Evolutionary conservation across 2,329 filamentous ascomycete species (phyloP).

Genomic region (Alternaria sp.): DNA sequence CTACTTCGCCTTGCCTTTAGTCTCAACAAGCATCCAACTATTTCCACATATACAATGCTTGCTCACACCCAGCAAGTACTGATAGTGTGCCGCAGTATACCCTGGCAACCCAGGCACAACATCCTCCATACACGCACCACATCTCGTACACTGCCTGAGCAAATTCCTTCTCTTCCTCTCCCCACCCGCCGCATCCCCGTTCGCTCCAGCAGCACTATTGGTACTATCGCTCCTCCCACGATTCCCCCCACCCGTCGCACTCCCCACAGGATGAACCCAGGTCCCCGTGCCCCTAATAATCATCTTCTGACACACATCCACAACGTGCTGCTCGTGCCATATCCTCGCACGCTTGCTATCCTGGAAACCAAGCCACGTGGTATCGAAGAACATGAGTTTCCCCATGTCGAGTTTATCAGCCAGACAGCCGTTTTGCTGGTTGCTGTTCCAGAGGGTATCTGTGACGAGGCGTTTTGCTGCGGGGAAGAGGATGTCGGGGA

Average conservation of each 20-base stretch:
- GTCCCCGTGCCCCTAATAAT: constrained; percentile 46
- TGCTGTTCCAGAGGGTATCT: constrained; percentile 48
- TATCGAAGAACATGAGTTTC: constrained; percentile 77
- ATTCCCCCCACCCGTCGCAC: constrained; percentile 14
- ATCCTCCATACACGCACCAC: constrained; percentile 59
- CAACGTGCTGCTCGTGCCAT: constrained; percentile 69
- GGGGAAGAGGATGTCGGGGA: constrained; percentile 61
- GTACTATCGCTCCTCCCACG: constrained; percentile 34
- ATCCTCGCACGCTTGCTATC: constrained; percentile 66
- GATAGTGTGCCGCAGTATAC: constrained; percentile 41
- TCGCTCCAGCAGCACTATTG: constrained; percentile 17
- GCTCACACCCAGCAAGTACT: constrained; percentile 49
- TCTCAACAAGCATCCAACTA: constrained; percentile 48
- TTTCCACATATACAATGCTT: constrained; percentile 53
- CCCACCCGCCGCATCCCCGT: constrained; percentile 1
- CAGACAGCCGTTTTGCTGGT: constrained; percentile 55
- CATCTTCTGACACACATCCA: constrained; percentile 65
- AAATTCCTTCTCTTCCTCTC: constrained; percentile 30
- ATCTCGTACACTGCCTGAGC: constrained; percentile 56
- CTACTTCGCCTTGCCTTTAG: constrained; percentile 28
- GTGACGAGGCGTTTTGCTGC: constrained; percentile 60
- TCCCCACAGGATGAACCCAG: constrained; percentile 32
- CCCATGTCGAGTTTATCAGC: constrained; percentile 69
- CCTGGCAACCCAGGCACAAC: constrained; percentile 44
- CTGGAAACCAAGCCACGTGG: constrained; percentile 71